A percentile compares a stretch with the other conserved stretches of the same genome.
These are phyloP conservation scores for Hamamelis virginiana DNA, from an alignment of 164 flowering plant genomes.

Conservation along the genomic window DNA sequence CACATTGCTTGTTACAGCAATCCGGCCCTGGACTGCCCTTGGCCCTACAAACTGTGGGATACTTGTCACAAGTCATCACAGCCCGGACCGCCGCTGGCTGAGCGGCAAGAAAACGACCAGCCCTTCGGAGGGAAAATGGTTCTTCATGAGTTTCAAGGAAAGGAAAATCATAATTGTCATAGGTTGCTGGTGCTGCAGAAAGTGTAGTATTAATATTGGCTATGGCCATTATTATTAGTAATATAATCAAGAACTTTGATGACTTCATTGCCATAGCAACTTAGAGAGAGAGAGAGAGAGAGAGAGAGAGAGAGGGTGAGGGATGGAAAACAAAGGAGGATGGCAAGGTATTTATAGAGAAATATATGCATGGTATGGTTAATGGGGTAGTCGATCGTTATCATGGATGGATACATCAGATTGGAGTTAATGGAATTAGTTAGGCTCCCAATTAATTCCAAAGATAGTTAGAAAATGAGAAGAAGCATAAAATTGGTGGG, in stretches of 20 bases:
- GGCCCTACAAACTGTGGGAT: slow-evolving; percentile 40
- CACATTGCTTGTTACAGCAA: slow-evolving; percentile 55
- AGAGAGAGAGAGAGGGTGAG: not conserved
- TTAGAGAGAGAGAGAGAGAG: not conserved
- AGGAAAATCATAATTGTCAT: no score
- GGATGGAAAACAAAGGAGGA: not conserved
- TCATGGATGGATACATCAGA: no score
- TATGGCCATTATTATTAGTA: slow-evolving; percentile 14
- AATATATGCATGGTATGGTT: no score
- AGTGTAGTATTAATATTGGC: not conserved
- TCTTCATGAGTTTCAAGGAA: not conserved
- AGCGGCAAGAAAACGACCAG: slow-evolving; percentile 19
- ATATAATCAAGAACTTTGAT: not conserved
- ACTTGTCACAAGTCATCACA: slow-evolving; percentile 21
- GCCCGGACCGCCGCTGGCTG: not conserved
- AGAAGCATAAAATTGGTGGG: no score
- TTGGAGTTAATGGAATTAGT: no score
- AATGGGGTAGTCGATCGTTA: no score
- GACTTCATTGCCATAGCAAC: no score
- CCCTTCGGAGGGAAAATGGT: not conserved
- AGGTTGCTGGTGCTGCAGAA: not conserved
- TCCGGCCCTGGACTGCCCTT: slow-evolving; percentile 48
- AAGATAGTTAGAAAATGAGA: no score
- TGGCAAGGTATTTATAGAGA: not conserved
- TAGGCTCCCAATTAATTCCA: no score